A percentile compares a stretch with the other conserved stretches of the same genome.
These are phyloP conservation scores for Pichia pseudocactophila DNA, from an alignment of 805 yeast species.

Conservation along the genomic window DNA sequence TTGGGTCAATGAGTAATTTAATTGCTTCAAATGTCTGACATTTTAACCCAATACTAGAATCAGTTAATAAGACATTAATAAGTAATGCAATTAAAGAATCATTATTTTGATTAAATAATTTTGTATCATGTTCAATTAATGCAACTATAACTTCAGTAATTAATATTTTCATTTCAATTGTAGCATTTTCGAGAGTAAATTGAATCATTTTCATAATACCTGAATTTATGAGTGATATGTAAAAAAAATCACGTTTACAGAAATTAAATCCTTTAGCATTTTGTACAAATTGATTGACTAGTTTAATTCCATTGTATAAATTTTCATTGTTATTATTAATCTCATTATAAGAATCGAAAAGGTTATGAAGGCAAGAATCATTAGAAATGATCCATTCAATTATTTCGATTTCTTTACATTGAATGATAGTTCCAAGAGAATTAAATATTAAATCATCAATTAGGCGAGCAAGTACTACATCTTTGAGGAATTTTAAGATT, in stretches of 20 bases:
- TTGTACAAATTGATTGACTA: conserved; percentile 71
- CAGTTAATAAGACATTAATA: conserved; percentile 51
- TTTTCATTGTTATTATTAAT: neutral
- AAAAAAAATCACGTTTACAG: conserved; percentile 54
- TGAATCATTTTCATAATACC: conserved; percentile 66
- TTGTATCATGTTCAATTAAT: conserved; percentile 76
- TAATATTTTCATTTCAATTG: conserved; percentile 43
- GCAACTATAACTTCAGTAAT: conserved; percentile 77
- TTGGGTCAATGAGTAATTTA: conserved; percentile 60
- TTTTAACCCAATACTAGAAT: conserved; percentile 60
- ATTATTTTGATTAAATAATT: conserved; percentile 37
- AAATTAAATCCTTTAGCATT: conserved; percentile 55
- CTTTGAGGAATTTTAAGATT: conserved; percentile 71
- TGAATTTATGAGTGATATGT: conserved; percentile 47
- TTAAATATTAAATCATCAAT: conserved; percentile 74
- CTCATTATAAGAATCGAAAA: conserved; percentile 49
- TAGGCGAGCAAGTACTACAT: conserved; percentile 73
- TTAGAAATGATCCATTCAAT: conserved; percentile 48
- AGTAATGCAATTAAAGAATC: conserved; percentile 46
- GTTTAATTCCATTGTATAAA: conserved; percentile 61
- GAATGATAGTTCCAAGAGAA: conserved; percentile 57
- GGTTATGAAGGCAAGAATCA: conserved; percentile 40
- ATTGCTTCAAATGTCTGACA: conserved; percentile 81
- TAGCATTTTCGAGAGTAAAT: conserved; percentile 39
- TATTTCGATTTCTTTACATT: conserved; percentile 58